Base-by-base conservation (phyloP, 2,329 filamentous ascomycete species). In the Delphinella strobiligena region DNA sequence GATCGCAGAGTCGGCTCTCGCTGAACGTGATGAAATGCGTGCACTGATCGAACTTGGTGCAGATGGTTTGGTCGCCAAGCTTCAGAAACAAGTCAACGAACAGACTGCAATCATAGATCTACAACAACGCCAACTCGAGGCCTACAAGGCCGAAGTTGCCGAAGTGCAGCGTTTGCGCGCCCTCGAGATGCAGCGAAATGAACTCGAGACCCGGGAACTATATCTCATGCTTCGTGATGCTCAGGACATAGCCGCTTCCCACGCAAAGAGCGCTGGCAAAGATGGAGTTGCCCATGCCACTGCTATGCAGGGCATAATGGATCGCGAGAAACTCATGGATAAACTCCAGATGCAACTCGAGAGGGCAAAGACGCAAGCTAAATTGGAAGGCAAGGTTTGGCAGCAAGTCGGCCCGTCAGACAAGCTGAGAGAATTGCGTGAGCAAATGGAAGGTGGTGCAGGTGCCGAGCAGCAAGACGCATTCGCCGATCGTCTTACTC, bases 141-240 rank as follows among this genome's bases (percentile, higher is more conserved):
- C 81, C 4, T 69, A 94, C 53, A 95, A 93, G 61, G 82, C 84
- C 8, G 91, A 98, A 56, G 68, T 96, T 45, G 83, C 86, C 16
- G 88, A 86, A 52, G 66, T 93, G 41, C 87, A 94, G 59, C 78
- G 85, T 11, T 66, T 95, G 46, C 76, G 89, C 45, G 82, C 84
- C 14, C 88, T 93, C 60, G 89, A 96, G 58, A 73, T 93, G 27
- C 91, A 96, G 62, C 76, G 91, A 38, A 93, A 94, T 54, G 91
- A 98, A 62, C 68, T 98, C 19, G 91, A 98, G 63, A 96, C 89
- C 2, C 75, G 91, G 64, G 91, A 98, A 62, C 67, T 98, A 16
- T 98, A 96, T 61, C 80, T 98, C 41, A 98, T 98, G 91, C 80
- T 98, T 47, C 79, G 89, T 45, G 91, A 98, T 61, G 89, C 91